Percentiles rank a stretch among this genome's conserved stretches.
These are phyloP conservation scores for Acaromyces ingoldii DNA, from an alignment of 1,284 basidiomycete genomes.

Conservation along the genomic window DNA sequence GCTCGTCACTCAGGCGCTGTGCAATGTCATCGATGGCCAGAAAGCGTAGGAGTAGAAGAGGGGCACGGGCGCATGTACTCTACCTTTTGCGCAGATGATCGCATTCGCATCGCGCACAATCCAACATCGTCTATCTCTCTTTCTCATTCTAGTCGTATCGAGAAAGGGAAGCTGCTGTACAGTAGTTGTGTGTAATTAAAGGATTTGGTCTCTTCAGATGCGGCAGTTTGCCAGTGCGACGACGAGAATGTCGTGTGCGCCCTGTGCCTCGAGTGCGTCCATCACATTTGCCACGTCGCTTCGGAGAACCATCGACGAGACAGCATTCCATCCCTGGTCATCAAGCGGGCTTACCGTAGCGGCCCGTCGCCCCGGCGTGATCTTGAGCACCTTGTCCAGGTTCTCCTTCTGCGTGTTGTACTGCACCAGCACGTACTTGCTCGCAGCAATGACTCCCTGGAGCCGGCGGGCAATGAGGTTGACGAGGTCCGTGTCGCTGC, in stretches of 20 bases:
- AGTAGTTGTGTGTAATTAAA: too few species aligned
- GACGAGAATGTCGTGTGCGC: slow-evolving; percentile 10
- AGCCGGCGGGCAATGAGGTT: slow-evolving; percentile 79
- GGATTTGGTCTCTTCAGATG: too few species aligned
- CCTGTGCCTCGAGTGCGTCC: slow-evolving; percentile 47
- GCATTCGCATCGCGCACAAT: too few species aligned
- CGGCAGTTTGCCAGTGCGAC: slow-evolving; percentile 8
- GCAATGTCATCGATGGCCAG: too few species aligned
- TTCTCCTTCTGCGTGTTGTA: slow-evolving; percentile 76
- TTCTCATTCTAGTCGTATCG: too few species aligned
- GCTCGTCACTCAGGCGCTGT: slow-evolving; percentile 17
- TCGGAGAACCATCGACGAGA: slow-evolving; percentile 88
- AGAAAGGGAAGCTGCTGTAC: too few species aligned
- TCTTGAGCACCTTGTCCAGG: slow-evolving; percentile 62
- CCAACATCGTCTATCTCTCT: too few species aligned
- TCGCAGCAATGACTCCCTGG: slow-evolving; percentile 85
- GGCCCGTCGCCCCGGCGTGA: slow-evolving; percentile 85
- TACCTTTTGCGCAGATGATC: too few species aligned
- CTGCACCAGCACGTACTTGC: slow-evolving; percentile 79
- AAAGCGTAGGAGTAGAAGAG: too few species aligned
- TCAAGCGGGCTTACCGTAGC: slow-evolving; percentile 86
- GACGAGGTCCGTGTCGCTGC: slow-evolving; percentile 64
- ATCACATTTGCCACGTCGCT: slow-evolving; percentile 77
- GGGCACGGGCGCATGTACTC: too few species aligned
- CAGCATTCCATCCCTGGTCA: slow-evolving; percentile 75